Evolutionary conservation across 345 rosid genomes (phyloP).

Genomic region (Salix koriyanagi): DNA sequence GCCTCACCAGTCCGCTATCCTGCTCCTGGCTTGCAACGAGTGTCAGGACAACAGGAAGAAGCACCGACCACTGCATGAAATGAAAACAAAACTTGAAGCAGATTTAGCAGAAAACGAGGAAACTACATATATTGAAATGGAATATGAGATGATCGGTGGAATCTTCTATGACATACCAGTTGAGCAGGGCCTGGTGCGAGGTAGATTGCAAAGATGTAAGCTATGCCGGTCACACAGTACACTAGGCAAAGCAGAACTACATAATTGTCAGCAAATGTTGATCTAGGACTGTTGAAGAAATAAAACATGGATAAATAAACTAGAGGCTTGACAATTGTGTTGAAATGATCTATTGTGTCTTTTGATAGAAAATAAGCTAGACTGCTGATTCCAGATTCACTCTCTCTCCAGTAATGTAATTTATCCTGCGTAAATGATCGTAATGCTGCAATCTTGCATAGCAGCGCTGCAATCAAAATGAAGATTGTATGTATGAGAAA

Average conservation of each 20-base stretch:
- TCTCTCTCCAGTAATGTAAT: conserved; percentile 71
- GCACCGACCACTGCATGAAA: conserved; percentile 65
- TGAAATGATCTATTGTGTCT: conserved; percentile 73
- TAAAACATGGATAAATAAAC: conserved; percentile 83
- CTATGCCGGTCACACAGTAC: conserved; percentile 83
- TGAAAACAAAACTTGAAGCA: neutral
- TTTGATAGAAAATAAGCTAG: conserved; percentile 77
- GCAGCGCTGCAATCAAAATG: conserved; percentile 54
- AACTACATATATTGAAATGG: neutral
- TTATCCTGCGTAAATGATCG: conserved; percentile 75
- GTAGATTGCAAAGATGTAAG: conserved; percentile 69
- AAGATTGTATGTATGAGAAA: neutral
- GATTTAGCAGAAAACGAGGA: neutral
- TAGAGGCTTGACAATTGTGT: conserved; percentile 64
- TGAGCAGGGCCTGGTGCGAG: conserved; percentile 69
- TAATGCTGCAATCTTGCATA: conserved; percentile 73
- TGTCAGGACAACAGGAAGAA: conserved; percentile 76
- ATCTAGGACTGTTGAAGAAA: conserved; percentile 90
- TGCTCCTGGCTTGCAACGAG: conserved; percentile 66
- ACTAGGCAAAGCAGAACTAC: conserved; percentile 63
- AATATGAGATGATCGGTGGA: neutral
- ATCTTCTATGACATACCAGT: conserved; percentile 44
- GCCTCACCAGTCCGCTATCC: conserved; percentile 37
- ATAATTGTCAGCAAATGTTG: conserved; percentile 68
- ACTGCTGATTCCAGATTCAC: conserved; percentile 72